Evolutionary conservation across 164 flowering plant species (phyloP), one percentile per base, ranked within the genome.

Genomic region (Magnolia kwangsiensis): DNA sequence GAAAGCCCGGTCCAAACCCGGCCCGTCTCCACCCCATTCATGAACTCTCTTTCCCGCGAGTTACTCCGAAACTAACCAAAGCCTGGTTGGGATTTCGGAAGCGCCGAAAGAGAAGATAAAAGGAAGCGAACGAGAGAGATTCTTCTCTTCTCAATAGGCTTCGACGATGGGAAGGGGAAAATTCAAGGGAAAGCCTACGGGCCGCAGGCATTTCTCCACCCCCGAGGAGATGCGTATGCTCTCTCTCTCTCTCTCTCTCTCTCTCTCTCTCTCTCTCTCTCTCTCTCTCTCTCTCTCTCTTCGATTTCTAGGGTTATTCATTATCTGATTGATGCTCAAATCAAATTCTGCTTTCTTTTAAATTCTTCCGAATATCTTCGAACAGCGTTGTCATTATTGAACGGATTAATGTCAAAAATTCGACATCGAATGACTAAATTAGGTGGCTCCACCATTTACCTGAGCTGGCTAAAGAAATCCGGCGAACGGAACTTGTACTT

Each of bases 111-210:
- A 59, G n/a, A 14, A 59, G 63, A 59, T 14, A 59, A 19, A 13
- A 13, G 63, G 16, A 59, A 65, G 68, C 1, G 27, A 23, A 20
- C 10, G 3, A 64, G 31, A 64, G 23, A 21, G 29, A 11, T 65
- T 10, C 24, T 65, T 70, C 14, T 49, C 23, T 50, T 70, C n/a
- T 49, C 37, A 19, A n/a, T 13, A 11, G 7, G 2, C 58, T 10
- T 19, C 58, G 14, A 21, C 59, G 11, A 88, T 88, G 91, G 91
- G 88, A 51, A 84, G 91, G 69, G 91, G 95, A 70, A 90, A 89
- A 79, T 89, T 85, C 84, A 90, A 90, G 87, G 92, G 89, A 67
- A 90, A 89, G 83, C 95, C 95, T 49, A 90, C 92, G 31, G 95
- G 95, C 59, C 88, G 89, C 27, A 87, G 95, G 77, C 85, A 85